Base-by-base conservation (phyloP, 345 rosid genomes). In the Eucalyptus curtisii region DNA sequence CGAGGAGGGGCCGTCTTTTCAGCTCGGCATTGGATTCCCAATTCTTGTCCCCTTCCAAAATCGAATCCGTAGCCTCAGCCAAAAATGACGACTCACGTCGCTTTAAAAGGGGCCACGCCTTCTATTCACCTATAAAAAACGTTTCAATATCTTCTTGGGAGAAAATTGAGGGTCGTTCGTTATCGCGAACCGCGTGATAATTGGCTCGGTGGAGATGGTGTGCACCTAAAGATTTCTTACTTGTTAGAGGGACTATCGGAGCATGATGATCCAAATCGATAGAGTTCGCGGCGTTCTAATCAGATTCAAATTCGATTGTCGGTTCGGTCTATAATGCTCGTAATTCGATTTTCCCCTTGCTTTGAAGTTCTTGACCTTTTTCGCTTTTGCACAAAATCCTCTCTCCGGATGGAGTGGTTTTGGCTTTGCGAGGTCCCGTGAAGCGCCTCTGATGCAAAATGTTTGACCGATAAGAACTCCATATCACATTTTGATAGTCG, bases 1-100 rank as follows among this genome's bases (percentile, higher is more conserved):
- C 10, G 57, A 3, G 57, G 57, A 52, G 42, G 11, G 6, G 61
- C 27, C 20, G 40, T 68, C 80, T 9, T 17, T 17, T 66, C 12
- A 13, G 24, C 80, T 55, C 42, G 49, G 88, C 88, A 59, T 86
- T 37, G 80, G 88, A 86, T 86, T 86, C 88, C 88, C n/a, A 86
- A 86, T 13, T 19, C 80, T 68, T 68, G 80, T 68, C 80, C 42
- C 42, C 11, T 64, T 64, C n/a, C n/a, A n/a, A n/a, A n/a, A n/a
- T 22, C 30, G 61, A 55, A 55, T 55, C 24, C 45, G 22, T 37
- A 71, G 27, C 12, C 25, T 37, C 7, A 5, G 40, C 45, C 14
- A 25, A 71, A 17, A 66, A n/a, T 3, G 68, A 27, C 33, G 68
- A 13, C 17, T 13, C 17, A 11, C 15, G 68, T 55, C 61, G 30